Evolutionary conservation across 1,284 basidiomycete genomes (phyloP).

Genomic region (Earliella scabrosa): DNA sequence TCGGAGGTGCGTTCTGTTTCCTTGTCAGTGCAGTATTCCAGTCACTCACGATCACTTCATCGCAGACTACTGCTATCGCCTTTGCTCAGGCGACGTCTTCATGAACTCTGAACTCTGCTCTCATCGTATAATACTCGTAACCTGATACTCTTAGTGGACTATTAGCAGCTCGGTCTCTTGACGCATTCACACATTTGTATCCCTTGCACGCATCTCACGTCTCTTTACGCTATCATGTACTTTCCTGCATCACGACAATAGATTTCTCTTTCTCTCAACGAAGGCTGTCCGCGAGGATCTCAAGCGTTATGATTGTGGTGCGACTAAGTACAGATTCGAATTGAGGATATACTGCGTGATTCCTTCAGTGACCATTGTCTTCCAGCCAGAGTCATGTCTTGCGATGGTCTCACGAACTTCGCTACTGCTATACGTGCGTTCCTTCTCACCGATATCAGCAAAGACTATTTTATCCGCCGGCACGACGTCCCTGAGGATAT

Average conservation of each 20-base stretch:
- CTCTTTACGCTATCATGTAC: slow-evolving; percentile 17
- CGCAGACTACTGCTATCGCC: slow-evolving; percentile 77
- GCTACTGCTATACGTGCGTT: slow-evolving; percentile 74
- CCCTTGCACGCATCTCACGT: slow-evolving; percentile 12
- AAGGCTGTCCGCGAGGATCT: not conserved
- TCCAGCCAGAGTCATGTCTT: slow-evolving; percentile 40
- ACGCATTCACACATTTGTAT: slow-evolving; percentile 14
- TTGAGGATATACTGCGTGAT: slow-evolving; percentile 55
- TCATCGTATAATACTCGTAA: slow-evolving; percentile 9
- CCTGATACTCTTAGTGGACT: not conserved
- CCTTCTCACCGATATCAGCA: slow-evolving; percentile 61
- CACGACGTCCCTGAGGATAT: slow-evolving; percentile 53
- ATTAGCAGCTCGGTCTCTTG: not conserved
- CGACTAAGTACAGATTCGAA: slow-evolving; percentile 50
- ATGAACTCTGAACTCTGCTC: too few species aligned
- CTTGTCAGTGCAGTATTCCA: not conserved
- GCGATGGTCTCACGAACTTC: slow-evolving; percentile 61
- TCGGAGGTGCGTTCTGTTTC: slow-evolving; percentile 66
- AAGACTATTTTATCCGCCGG: slow-evolving; percentile 55
- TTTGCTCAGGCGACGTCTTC: slow-evolving; percentile 71
- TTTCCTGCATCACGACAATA: slow-evolving; percentile 24
- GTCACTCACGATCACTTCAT: slow-evolving; percentile 24
- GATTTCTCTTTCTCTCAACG: slow-evolving; percentile 15
- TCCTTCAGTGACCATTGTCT: slow-evolving; percentile 43
- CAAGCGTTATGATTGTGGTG: not conserved